These are phyloP conservation scores for Cymbidium sinense DNA, from an alignment of 106 monocot genomes.

Conservation along the genomic window DNA sequence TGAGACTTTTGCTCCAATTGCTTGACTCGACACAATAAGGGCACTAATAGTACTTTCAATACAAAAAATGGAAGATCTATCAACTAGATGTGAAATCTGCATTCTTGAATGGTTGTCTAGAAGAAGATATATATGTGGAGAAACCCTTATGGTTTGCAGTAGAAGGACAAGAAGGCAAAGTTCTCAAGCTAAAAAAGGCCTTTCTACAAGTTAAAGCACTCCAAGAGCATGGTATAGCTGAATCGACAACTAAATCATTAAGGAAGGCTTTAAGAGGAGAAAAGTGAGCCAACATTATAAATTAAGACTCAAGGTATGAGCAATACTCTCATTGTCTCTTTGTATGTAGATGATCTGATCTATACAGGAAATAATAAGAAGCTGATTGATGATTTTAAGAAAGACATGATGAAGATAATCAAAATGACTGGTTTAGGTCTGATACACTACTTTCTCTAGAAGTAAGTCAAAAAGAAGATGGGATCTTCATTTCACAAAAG, in stretches of 20 bases:
- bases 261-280: not conserved
- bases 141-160: not conserved
- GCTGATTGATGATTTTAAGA: not conserved
- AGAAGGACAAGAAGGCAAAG: not conserved
- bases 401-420: not conserved
- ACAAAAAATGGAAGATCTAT: not conserved
- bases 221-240: not conserved
- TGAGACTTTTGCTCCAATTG: not conserved
- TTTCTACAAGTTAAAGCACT: not conserved
- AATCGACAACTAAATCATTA: not conserved
- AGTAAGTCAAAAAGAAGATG: not conserved
- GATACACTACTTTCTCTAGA: not conserved
- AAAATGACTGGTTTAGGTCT: not conserved
- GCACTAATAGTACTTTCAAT: not conserved
- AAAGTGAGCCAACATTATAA: not conserved
- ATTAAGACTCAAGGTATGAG: not conserved
- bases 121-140: not conserved
- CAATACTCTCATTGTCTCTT: not conserved
- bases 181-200: not conserved
- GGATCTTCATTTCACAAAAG: not conserved
- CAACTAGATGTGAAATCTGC: too few species aligned
- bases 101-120: not conserved
- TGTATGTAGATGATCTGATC: not conserved
- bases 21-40: not conserved
- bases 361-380: not conserved